phyloP scores from a whole-genome alignment of 129 eudicot species.

The Chrysanthemum makinoi region DNA sequence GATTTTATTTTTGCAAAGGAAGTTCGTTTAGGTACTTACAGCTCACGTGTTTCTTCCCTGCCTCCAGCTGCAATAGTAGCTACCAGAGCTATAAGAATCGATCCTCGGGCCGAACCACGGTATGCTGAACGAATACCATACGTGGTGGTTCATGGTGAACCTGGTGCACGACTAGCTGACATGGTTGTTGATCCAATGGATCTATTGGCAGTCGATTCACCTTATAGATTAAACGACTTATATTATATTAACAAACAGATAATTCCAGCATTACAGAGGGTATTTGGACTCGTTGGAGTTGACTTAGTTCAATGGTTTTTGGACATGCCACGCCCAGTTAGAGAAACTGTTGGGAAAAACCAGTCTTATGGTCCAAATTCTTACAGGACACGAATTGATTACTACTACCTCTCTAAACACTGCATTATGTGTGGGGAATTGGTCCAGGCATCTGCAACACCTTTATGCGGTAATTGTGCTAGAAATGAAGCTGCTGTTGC shows the following conservation, averaged over 20 bases:
- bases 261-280: conserved; percentile 87
- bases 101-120: conserved; percentile 96
- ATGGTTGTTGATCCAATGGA: conserved; percentile 88
- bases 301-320: conserved; percentile 76
- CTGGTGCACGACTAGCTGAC: conserved; percentile 87
- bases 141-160: conserved; percentile 90
- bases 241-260: conserved; percentile 93
- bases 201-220: conserved; percentile 73
- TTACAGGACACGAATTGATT: conserved; percentile 72
- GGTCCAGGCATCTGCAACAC: conserved; percentile 56
- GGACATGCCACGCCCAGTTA: conserved; percentile 75
- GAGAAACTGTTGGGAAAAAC: conserved; percentile 62
- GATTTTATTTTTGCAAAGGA: conserved; percentile 96
- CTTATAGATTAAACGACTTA: conserved; percentile 75
- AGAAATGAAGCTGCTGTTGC: conserved; percentile 56
- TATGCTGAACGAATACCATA: conserved; percentile 89
- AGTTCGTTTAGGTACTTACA: conserved; percentile 87
- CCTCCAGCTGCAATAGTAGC: conserved; percentile 99
- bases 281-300: conserved; percentile 86
- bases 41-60: conserved; percentile 61
- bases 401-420: conserved; percentile 74
- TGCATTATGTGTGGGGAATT: conserved; percentile 81
- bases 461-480: conserved; percentile 61
- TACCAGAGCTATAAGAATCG: conserved; percentile 74
- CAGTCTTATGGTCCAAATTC: conserved; percentile 41